These are phyloP conservation scores for Primulina huaijiensis DNA, from an alignment of 257 asterid genomes.

Conservation along the genomic window DNA sequence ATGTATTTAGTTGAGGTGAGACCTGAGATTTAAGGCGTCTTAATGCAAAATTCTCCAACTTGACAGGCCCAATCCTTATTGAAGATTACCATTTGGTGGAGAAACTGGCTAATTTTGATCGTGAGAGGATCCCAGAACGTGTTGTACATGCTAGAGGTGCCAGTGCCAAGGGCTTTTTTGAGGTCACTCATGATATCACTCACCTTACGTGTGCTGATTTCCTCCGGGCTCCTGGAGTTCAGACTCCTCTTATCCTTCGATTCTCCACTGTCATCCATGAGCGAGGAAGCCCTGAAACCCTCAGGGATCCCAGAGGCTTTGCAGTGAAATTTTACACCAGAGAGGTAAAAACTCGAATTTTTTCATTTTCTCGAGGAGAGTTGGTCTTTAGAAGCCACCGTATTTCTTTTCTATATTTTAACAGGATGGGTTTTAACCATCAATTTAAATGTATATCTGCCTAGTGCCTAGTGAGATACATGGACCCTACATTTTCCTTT, in stretches of 20 bases:
- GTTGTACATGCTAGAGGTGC: conserved; percentile 98
- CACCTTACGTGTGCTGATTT: conserved; percentile 91
- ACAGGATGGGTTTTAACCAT: neutral
- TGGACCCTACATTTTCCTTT: neutral
- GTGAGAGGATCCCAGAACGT: conserved; percentile 95
- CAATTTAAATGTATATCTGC: neutral
- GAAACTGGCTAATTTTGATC: conserved; percentile 82
- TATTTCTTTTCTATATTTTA: neutral
- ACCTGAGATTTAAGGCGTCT: conserved; percentile 15
- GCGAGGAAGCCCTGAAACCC: conserved; percentile 97
- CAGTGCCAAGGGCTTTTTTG: conserved; percentile 96
- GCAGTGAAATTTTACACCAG: conserved; percentile 63
- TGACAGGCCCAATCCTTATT: conserved; percentile 82
- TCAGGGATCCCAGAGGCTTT: conserved; percentile 92
- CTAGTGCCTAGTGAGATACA: neutral
- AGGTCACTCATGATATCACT: conserved; percentile 88
- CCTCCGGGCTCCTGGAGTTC: conserved; percentile 97
- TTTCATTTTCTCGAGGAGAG: neutral
- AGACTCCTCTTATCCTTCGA: conserved; percentile 84
- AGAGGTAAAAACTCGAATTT: conserved; percentile 33
- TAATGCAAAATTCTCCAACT: conserved; percentile 12
- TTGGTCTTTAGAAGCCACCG: neutral
- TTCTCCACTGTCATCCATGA: conserved; percentile 97
- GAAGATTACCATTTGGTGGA: conserved; percentile 95
- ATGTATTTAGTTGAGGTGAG: neutral